Conservation (phyloP, 73 alveolate species). For the Paramecium biaurelia region DNA sequence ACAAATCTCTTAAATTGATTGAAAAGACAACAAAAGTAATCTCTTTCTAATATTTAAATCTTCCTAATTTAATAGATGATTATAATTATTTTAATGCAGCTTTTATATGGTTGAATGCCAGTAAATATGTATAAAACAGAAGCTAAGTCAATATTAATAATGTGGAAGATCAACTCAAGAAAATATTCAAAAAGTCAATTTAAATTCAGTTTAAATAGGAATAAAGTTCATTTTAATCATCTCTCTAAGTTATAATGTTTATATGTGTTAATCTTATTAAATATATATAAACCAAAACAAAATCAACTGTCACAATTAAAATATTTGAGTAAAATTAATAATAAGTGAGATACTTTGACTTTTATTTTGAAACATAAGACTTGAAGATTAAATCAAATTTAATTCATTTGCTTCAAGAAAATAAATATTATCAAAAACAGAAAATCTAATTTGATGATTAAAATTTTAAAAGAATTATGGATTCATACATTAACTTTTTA, state of each 20-base stretch:
- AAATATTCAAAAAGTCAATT: background rate
- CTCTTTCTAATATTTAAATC: background rate
- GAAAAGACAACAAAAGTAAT: background rate
- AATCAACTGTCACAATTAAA: background rate
- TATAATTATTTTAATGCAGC: background rate
- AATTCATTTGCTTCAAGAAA: background rate
- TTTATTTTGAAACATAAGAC: background rate
- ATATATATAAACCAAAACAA: background rate
- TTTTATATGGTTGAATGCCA: background rate
- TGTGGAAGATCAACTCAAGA: background rate
- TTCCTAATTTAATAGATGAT: background rate
- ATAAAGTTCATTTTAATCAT: background rate
- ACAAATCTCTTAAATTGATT: background rate
- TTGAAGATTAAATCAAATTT: background rate
- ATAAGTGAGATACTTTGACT: background rate
- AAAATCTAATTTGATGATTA: background rate
- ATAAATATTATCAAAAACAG: background rate
- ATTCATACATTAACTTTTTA: background rate
- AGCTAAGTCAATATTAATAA: background rate
- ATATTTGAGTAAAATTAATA: background rate
- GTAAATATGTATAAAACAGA: background rate
- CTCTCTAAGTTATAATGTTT: background rate
- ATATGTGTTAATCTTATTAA: background rate
- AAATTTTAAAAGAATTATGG: background rate
- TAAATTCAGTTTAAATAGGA: background rate